These are phyloP conservation scores for Cotoneaster glaucophyllus DNA, from an alignment of 306 rosid species.

Conservation along the genomic window DNA sequence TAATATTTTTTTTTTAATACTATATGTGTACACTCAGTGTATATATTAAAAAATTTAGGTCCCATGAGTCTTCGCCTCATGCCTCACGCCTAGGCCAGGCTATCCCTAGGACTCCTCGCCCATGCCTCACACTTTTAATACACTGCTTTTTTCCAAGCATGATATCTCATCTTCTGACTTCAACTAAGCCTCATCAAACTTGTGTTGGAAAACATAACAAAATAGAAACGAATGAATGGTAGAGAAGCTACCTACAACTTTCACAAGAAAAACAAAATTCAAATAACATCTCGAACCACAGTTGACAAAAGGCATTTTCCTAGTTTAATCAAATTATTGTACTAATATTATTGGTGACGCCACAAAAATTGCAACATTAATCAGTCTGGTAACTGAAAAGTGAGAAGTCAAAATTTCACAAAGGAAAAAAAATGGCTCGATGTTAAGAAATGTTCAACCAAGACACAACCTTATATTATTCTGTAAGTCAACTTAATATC, in stretches of 20 bases:
- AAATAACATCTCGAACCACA: neutral
- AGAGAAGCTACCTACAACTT: neutral
- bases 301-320: neutral
- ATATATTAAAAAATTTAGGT: too few relatives aligned
- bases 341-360: neutral
- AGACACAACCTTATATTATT: neutral
- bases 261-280: neutral
- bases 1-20: too few relatives aligned
- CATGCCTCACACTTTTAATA: too few relatives aligned
- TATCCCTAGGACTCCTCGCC: too few relatives aligned
- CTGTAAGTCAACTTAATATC: neutral
- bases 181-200: neutral
- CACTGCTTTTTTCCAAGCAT: neutral
- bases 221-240: neutral
- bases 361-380: neutral
- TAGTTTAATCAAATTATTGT: neutral
- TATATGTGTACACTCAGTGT: too few relatives aligned
- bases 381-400: neutral
- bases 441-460: neutral
- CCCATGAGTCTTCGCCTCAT: too few relatives aligned
- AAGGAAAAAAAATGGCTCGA: neutral
- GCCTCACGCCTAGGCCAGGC: too few relatives aligned
- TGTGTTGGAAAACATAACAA: neutral
- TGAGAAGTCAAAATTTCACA: neutral
- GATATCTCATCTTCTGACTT: neutral